A percentile compares a stretch with the other conserved stretches of the same genome.
These are phyloP conservation scores for Blastomyces gilchristii DNA, from an alignment of 2,329 filamentous ascomycete species.

Conservation along the genomic window DNA sequence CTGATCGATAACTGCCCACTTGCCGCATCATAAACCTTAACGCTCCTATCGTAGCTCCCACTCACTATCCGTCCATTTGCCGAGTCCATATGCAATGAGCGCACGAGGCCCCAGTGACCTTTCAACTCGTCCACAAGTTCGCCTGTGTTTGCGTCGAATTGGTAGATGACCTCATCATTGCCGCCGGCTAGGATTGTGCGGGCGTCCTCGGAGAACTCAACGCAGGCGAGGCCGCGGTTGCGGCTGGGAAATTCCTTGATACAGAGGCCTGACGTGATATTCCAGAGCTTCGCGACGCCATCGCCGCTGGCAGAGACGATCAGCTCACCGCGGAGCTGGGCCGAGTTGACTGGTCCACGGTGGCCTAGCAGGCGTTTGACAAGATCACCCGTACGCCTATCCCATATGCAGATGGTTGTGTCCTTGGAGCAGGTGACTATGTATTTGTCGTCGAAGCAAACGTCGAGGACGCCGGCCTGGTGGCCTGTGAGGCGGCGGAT, in stretches of 20 bases:
- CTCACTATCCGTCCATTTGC: constrained; percentile 77
- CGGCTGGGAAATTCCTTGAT: constrained; percentile 85
- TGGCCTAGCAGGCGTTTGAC: constrained; percentile 76
- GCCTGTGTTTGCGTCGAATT: constrained; percentile 89
- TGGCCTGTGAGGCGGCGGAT: constrained; percentile 69
- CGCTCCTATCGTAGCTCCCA: constrained; percentile 88
- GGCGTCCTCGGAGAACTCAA: constrained; percentile 93
- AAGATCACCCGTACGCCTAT: constrained; percentile 64
- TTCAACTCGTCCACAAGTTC: constrained; percentile 69
- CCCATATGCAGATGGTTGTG: constrained; percentile 87
- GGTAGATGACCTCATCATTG: constrained; percentile 89
- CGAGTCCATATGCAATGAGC: constrained; percentile 82
- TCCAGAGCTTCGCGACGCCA: constrained; percentile 89
- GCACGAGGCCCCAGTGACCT: constrained; percentile 76
- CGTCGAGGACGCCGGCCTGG: constrained; percentile 79
- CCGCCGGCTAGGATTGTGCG: constrained; percentile 86
- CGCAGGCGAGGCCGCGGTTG: constrained; percentile 87
- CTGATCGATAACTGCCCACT: constrained; percentile 68
- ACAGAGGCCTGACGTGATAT: constrained; percentile 75
- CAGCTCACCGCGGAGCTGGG: constrained; percentile 86
- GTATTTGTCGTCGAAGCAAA: constrained; percentile 82
- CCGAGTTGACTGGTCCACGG: constrained; percentile 85
- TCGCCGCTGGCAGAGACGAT: constrained; percentile 92
- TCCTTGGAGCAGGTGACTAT: constrained; percentile 98
- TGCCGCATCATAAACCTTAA: constrained; percentile 86